These are phyloP conservation scores for Saccharomycopsis olivae DNA, from an alignment of 805 yeast species.

Conservation along the genomic window DNA sequence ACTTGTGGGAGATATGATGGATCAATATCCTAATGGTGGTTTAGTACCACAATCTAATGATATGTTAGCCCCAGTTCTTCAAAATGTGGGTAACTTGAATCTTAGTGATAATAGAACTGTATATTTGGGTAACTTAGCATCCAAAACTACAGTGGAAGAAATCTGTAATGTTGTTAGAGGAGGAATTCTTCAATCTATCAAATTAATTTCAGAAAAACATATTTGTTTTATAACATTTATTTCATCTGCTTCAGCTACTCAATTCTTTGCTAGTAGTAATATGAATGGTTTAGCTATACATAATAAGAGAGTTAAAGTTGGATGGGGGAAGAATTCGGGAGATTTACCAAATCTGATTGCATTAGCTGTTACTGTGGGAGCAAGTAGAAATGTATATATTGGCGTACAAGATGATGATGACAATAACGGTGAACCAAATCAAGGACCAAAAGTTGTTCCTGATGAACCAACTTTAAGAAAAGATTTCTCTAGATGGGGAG, in stretches of 20 bases:
- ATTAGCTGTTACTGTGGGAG: slow-evolving; percentile 60
- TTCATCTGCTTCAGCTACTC: slow-evolving; percentile 53
- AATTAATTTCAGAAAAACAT: slow-evolving; percentile 38
- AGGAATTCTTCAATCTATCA: slow-evolving; percentile 57
- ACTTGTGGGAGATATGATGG: not conserved
- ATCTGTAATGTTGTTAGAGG: slow-evolving; percentile 70
- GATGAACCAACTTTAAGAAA: slow-evolving; percentile 38
- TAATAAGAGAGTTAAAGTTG: slow-evolving; percentile 50
- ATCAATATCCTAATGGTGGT: not conserved
- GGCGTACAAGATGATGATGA: slow-evolving; percentile 40
- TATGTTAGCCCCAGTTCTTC: slow-evolving; percentile 10
- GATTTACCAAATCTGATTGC: slow-evolving; percentile 45
- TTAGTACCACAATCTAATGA: not conserved
- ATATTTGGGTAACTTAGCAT: slow-evolving; percentile 56
- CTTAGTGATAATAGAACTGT: slow-evolving; percentile 50
- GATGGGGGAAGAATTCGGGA: slow-evolving; percentile 64
- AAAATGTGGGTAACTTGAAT: slow-evolving; percentile 14
- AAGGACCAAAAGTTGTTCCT: slow-evolving; percentile 28
- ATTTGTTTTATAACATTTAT: slow-evolving; percentile 64
- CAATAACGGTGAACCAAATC: slow-evolving; percentile 23
- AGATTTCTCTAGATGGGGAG: slow-evolving; percentile 60
- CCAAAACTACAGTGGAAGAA: slow-evolving; percentile 57
- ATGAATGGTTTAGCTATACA: slow-evolving; percentile 51
- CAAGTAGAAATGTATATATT: slow-evolving; percentile 67
- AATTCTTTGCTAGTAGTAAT: slow-evolving; percentile 51